Evolutionary conservation across 2,329 filamentous ascomycete species (phyloP), one percentile per base, ranked within the genome.

Genomic region (Davidsoniella australis): DNA sequence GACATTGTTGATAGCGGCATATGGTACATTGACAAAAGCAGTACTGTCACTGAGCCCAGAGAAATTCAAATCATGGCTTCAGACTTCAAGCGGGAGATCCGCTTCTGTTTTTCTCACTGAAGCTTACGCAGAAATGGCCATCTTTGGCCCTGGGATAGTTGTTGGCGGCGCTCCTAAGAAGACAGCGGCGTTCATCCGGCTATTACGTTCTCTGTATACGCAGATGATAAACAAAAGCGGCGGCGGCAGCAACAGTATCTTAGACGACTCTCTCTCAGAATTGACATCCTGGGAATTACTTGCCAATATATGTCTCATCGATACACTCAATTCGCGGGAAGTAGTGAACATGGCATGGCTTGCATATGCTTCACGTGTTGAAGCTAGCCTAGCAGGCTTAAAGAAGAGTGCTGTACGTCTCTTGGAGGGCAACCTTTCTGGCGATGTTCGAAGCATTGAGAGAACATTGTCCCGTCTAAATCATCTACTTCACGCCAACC

Each of bases 1-100:
- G 87, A 71, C 81, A 55, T 70, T 75, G 29, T 86, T 82, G 60
- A 66, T 93, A 43, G 75, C 82, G 54, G 80, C 85, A 36, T 95
- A 86, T 86, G 66, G 78, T 16, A 67, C 75, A 9, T 70, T 94
- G 5, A 66, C 76, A 5, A 71, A 79, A 48, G 71, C 78, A 2
- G 75, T 87, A 54, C 63, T 91, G 26, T 68, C 72, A 12, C 64
- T 82, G 0, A 57, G 73, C 0, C 69, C 76, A 5, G 58, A 69
- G 1, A 66, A 76, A 0, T 82, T 91, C 54, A 55, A 61, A 43
- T 59, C 62, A 36, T 50, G 40, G 36, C 23, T 42, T 39, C 23
- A 24, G 4, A 36, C 45, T 8, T 29, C 50, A 7, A 17, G 24
- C 17, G 36, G 40, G 3, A 14, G 18, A 18, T 39, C 48, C 20